Evolutionary conservation across 345 rosid genomes (phyloP).

Genomic region (Murraya koenigii): DNA sequence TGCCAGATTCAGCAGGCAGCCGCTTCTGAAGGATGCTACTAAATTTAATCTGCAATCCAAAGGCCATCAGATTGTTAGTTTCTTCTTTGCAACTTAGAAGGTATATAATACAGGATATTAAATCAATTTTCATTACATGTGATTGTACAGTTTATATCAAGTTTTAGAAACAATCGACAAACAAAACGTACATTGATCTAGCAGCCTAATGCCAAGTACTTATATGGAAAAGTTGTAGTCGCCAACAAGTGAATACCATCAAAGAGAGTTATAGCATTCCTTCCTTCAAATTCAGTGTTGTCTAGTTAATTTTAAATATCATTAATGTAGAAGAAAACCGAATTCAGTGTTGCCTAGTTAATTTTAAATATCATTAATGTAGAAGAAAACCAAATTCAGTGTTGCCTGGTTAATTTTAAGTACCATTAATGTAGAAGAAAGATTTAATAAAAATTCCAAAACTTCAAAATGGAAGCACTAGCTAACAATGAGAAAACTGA

Average conservation of each 20-base stretch:
- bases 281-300: neutral
- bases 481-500: neutral
- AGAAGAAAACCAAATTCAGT: neutral
- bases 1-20: conserved; percentile 91
- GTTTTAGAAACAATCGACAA: neutral
- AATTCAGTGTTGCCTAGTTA: neutral
- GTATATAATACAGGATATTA: neutral
- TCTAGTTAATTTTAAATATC: neutral
- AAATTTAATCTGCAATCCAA: conserved; percentile 82
- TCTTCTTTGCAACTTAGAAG: neutral
- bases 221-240: neutral
- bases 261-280: neutral
- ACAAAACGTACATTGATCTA: neutral
- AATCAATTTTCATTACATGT: neutral
- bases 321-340: neutral
- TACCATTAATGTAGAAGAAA: neutral
- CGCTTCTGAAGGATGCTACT: conserved; percentile 80
- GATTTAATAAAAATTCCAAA: neutral
- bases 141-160: neutral
- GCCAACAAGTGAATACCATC: neutral
- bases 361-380: neutral
- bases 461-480: neutral
- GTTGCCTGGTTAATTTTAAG: neutral
- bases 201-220: neutral
- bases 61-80: conserved; percentile 1